These are phyloP conservation scores for Zelonia costaricensis DNA, from an alignment of 208 protist species.

Conservation along the genomic window DNA sequence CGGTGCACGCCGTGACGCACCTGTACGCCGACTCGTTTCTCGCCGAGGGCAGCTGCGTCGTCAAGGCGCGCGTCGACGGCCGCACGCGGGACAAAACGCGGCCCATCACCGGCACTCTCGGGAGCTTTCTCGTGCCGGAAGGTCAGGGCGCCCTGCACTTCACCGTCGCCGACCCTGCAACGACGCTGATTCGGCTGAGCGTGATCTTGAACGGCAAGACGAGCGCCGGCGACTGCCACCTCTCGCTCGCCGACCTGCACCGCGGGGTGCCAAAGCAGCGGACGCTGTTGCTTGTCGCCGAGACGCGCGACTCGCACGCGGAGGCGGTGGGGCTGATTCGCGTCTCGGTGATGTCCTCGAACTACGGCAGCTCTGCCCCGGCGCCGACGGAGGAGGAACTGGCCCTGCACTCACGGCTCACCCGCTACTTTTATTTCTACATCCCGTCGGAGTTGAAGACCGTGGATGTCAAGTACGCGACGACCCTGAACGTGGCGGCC, in stretches of 20 bases:
- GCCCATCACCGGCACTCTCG: constrained; percentile 32
- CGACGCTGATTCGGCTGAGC: constrained; percentile 44
- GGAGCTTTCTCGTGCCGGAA: constrained; percentile 42
- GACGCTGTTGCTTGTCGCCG: constrained; percentile 67
- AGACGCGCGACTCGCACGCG: constrained; percentile 33
- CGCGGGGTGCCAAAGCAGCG: constrained; percentile 48
- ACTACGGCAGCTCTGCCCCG: constrained; percentile 50
- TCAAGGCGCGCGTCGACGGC: constrained; percentile 54
- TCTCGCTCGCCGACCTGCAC: constrained; percentile 61
- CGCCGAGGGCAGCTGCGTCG: constrained; percentile 43
- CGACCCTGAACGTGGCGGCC: constrained; percentile 62
- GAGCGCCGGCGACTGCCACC: constrained; percentile 58
- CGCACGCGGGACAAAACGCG: constrained; percentile 40
- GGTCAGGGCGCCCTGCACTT: constrained; percentile 40
- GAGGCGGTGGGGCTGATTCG: constrained; percentile 67
- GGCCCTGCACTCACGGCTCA: constrained; percentile 47
- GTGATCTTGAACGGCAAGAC: constrained; percentile 49
- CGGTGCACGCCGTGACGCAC: constrained; percentile 46
- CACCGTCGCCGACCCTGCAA: constrained; percentile 43
- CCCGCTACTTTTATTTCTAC: constrained; percentile 79
- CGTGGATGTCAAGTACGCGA: constrained; percentile 65
- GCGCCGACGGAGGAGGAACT: constrained; percentile 39
- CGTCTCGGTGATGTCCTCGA: constrained; percentile 44
- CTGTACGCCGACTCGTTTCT: constrained; percentile 52
- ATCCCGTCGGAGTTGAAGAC: constrained; percentile 49